Evolutionary conservation across 2,329 filamentous ascomycete genomes (phyloP), one percentile per base, ranked within the genome.

Genomic region (Beauveria pseudobassiana): DNA sequence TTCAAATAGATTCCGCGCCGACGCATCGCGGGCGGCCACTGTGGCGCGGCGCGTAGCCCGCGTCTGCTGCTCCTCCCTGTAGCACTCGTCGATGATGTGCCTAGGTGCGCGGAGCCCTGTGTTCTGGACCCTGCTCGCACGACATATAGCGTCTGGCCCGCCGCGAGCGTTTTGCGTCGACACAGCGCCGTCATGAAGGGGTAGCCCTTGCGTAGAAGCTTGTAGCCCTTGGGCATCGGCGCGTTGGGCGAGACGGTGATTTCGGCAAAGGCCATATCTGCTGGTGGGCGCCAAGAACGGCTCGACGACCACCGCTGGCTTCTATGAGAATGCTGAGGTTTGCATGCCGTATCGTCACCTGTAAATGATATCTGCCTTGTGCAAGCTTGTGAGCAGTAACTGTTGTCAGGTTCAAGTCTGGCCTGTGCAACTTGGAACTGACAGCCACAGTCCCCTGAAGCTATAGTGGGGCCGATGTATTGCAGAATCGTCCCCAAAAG

Each of bases 201-300:
- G 65, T 78, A 73, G 63, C 78, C 76, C 51, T 75, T 76, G 20
- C 67, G 72, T 1, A 80, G 72, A 57, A 78, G 78, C 10, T 65
- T 65, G 65, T 80, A 81, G 9, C 74, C 72, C 3, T 58, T 59
- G 3, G 77, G 76, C 65, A 78, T 69, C 2, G 71, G 72, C 8
- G 68, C 63, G 43, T 63, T 46, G n/a, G 64, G 56, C 3, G 58
- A 59, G 34, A 74, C 70, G 14, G 61, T 61, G 20, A 63, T 63
- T 43, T 73, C 70, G 12, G 16, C 10, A 14, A 26, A 20, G 7
- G 45, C 51, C 59, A 61, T 61, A 8, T 49, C 2, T 54, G 46
- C 40, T 48, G 58, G 38, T 46, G 28, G 54, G 30, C 20, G 30
- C 22, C 42, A 48, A 40, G 45, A 46, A 20, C n/a, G 24, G 42